A percentile compares a stretch with the other conserved stretches of the same genome.
These are phyloP conservation scores for Russula ochroleuca DNA, from an alignment of 768 basidiomycete species.

Conservation along the genomic window DNA sequence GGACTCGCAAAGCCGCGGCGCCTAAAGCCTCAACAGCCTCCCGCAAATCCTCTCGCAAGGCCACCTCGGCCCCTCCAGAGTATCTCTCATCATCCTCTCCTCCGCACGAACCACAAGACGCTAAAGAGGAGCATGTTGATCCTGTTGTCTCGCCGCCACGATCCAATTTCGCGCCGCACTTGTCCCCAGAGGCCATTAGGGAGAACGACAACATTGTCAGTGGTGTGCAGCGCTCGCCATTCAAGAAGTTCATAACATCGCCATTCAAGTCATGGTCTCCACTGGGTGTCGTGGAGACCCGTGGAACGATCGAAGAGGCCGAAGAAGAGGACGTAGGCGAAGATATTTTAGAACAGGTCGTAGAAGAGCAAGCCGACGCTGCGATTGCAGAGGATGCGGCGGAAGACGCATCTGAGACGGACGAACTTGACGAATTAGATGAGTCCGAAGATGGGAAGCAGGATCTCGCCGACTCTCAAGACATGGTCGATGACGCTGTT, in stretches of 20 bases:
- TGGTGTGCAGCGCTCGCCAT: constrained; percentile 19
- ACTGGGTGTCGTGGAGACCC: constrained; percentile 8
- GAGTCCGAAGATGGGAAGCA: constrained; percentile 24
- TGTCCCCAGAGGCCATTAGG: constrained; percentile 40
- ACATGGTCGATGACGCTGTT: constrained; percentile 38
- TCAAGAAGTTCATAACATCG: constrained; percentile 16
- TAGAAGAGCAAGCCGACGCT: constrained; percentile 20
- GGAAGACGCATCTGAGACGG: constrained; percentile 8
- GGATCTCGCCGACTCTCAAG: constrained; percentile 36
- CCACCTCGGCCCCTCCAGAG: constrained; percentile 67
- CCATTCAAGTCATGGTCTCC: constrained; percentile 19
- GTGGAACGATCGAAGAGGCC: constrained; percentile 27
- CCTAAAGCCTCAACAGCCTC: constrained; percentile 39
- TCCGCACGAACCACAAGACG: constrained; percentile 8
- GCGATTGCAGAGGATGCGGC: constrained; percentile 10
- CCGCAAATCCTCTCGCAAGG: constrained; percentile 56
- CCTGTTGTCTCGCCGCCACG: constrained; percentile 42
- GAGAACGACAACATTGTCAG: constrained; percentile 30
- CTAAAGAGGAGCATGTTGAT: constrained; percentile 12
- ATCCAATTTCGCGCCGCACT: constrained; percentile 52
- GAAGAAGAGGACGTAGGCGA: constrained; percentile 26
- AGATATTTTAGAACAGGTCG: constrained; percentile 13
- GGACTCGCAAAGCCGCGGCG: constrained; percentile 38
- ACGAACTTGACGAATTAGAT: constrained; percentile 26
- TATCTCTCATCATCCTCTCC: constrained; percentile 32